Conservation (phyloP, 495 filamentous ascomycete species). For the Peziza echinospora region DNA sequence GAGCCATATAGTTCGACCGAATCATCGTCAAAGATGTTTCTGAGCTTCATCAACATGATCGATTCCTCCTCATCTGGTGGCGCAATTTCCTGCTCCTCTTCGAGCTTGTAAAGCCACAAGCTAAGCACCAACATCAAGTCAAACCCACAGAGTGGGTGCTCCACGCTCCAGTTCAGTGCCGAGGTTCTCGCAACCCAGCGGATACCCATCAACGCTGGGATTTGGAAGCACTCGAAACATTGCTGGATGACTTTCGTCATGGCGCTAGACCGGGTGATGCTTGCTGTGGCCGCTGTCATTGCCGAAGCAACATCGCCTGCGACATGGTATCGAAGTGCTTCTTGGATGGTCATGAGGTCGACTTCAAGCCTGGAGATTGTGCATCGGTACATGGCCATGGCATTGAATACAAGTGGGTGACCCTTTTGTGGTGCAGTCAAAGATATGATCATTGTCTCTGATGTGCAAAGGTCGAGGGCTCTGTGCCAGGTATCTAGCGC, state of each 20-base stretch:
- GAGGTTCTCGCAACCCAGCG: constrained; percentile 95
- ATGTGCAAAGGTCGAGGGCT: constrained; percentile 81
- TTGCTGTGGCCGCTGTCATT: constrained; percentile 82
- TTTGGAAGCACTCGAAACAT: constrained; percentile 96
- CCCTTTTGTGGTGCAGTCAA: constrained; percentile 90
- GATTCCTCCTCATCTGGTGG: constrained; percentile 75
- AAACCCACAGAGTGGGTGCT: constrained; percentile 89
- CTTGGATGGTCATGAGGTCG: constrained; percentile 84
- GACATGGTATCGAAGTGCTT: constrained; percentile 90
- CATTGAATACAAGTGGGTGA: constrained; percentile 97
- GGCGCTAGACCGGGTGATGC: constrained; percentile 80
- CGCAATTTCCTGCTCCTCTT: constrained; percentile 73
- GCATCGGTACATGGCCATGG: constrained; percentile 91
- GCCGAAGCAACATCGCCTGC: constrained; percentile 89
- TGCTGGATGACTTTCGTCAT: constrained; percentile 98
- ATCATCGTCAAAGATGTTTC: constrained; percentile 74
- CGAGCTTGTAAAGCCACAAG: constrained; percentile 93
- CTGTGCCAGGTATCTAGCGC: constrained; percentile 96
- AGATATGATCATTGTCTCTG: constrained; percentile 73
- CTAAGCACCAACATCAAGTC: constrained; percentile 98
- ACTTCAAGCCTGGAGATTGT: constrained; percentile 82
- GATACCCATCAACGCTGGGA: constrained; percentile 80
- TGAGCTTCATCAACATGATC: constrained; percentile 87
- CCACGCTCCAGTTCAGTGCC: constrained; percentile 96
- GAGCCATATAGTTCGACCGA: constrained; percentile 54